These are phyloP conservation scores for Cochlearia excelsa DNA, from an alignment of 345 rosid genomes.

Conservation along the genomic window DNA sequence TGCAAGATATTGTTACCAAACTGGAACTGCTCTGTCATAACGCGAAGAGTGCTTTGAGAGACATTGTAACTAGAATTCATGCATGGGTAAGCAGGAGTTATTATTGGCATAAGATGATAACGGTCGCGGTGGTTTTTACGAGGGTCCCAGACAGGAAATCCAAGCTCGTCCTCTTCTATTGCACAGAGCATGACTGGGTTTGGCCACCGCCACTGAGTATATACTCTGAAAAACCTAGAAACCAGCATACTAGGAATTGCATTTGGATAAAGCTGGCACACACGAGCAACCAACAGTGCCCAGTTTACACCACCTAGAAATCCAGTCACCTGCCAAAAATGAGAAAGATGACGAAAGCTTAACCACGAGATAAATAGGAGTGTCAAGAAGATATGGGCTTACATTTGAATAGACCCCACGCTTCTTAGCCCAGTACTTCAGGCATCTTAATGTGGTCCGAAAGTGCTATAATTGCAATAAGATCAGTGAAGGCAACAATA, in stretches of 20 bases:
- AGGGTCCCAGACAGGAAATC: constrained; percentile 71
- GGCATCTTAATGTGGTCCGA: constrained; percentile 55
- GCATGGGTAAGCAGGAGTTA: constrained; percentile 83
- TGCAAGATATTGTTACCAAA: constrained; percentile 57
- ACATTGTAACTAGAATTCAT: constrained; percentile 84
- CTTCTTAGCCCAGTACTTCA: constrained; percentile 71
- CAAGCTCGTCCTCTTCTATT: constrained; percentile 61
- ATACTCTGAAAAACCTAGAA: constrained; percentile 65
- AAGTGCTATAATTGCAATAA: constrained; percentile 52
- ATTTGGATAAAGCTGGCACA: constrained; percentile 78
- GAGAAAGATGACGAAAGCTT: constrained; percentile 8
- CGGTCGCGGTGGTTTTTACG: constrained; percentile 66
- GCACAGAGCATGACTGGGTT: constrained; percentile 78
- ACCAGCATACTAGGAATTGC: constrained; percentile 72
- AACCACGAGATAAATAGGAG: constrained; percentile 5
- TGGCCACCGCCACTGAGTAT: constrained; percentile 79
- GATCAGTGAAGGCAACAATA: constrained; percentile 16
- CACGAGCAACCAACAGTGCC: constrained; percentile 73
- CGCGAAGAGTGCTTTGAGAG: constrained; percentile 64
- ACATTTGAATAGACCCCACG: constrained; percentile 80
- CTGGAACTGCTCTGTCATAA: constrained; percentile 68
- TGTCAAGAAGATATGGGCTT: constrained; percentile 29
- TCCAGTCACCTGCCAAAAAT: constrained; percentile 56
- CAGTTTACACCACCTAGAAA: constrained; percentile 76
- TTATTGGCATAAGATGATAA: constrained; percentile 66